Base-by-base conservation (phyloP, 2,329 filamentous ascomycete species). In the Penicillium sp. region DNA sequence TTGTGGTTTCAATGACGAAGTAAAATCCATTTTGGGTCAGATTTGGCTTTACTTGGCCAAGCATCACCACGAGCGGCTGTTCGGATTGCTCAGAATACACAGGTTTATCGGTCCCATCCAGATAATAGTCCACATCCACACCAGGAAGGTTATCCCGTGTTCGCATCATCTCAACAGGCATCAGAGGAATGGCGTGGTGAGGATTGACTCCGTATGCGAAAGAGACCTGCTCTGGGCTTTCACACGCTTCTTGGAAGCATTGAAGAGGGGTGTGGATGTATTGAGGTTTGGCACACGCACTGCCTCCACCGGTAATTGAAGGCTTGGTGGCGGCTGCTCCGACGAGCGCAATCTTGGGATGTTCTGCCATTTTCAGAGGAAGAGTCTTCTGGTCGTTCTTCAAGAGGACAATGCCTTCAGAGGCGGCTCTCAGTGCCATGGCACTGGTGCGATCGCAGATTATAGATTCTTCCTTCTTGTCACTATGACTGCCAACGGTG, bases 241-340 rank as follows among this genome's bases (percentile, higher is more conserved):
- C 18, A 11, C 38, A 40, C 4, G 38, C 42, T 29, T 24, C 21
- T 14, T 14, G 42, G 21, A 43, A 43, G 14, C 11, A 27, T n/a
- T 43, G 42, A 10, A 43, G 10, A 27, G 42, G 42, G 5, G 21
- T 24, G 14, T 29, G 9, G 3, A 43, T 5, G 14, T 43, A 43
- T 29, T 43, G 42, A 43, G 42, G 42, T 7, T 49, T 56, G 16
- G 43, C 46, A 22, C 45, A 46, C 7, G 54, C 54, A 38, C 49
- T 52, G 18, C 54, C 54, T 4, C 49, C 49, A 24, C 54, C 54
- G 9, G 39, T 43, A 7, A 47, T 49, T 13, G 45, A 48, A 32
- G 44, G 49, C 22, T 34, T 49, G 45, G 27, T 27, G 21, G 21
- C 42, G 13, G 21, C 24, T 29, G 42, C 9, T 21, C 54, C 54